Conservation (phyloP, 345 rosid genomes). For the Acer saccharum region DNA sequence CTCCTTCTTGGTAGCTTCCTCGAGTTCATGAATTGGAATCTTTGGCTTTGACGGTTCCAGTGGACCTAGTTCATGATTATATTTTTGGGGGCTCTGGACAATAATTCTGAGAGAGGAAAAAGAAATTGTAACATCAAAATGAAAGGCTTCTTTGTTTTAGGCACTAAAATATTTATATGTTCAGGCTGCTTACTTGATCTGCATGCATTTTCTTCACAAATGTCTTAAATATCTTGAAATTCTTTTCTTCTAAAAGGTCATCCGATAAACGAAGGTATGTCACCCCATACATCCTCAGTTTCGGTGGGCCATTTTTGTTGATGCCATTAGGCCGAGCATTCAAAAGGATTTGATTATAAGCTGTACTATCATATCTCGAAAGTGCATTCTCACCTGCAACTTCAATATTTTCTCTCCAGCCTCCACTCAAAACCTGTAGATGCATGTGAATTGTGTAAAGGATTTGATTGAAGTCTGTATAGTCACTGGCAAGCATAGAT, state of each 20-base stretch:
- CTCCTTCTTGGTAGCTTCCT: constrained; percentile 57
- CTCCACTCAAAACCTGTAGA: constrained; percentile 70
- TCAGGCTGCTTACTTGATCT: constrained; percentile 54
- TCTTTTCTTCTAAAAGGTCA: constrained; percentile 42
- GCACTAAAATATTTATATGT: no score
- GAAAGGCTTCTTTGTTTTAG: background rate
- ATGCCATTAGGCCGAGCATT: constrained; percentile 85
- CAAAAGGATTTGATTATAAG: constrained; percentile 73
- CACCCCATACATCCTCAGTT: constrained; percentile 64
- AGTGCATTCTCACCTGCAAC: constrained; percentile 92
- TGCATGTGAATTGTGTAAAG: constrained; percentile 10
- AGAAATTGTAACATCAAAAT: background rate
- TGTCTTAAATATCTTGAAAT: constrained; percentile 61
- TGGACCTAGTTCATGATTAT: constrained; percentile 52
- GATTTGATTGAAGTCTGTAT: no score
- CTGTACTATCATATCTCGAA: constrained; percentile 62
- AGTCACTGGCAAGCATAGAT: no score
- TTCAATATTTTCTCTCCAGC: constrained; percentile 73
- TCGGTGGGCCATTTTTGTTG: constrained; percentile 48
- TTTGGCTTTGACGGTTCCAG: constrained; percentile 48
- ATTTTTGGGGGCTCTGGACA: constrained; percentile 54
- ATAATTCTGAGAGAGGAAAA: constrained; percentile 40
- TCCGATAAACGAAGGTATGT: constrained; percentile 74
- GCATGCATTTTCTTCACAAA: constrained; percentile 88
- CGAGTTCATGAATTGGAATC: constrained; percentile 50